Base-by-base conservation (phyloP, 2,329 filamentous ascomycete species). In the Paracorniculantispora psalliotae region DNA sequence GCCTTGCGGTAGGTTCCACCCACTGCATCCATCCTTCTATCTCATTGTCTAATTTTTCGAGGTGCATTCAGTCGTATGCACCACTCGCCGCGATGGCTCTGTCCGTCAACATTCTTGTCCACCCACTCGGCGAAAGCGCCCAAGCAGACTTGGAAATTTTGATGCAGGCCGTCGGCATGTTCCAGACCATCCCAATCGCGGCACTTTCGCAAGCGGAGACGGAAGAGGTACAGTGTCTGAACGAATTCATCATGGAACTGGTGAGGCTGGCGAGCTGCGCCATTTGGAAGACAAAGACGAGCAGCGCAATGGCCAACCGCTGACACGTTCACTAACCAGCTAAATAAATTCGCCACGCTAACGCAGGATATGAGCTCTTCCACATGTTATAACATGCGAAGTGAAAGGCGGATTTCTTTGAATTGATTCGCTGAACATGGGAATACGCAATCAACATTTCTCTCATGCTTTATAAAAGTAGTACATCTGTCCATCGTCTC, bases 111-210 rank as follows among this genome's bases (percentile, higher is more conserved):
- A 33, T 62, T 19, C 35, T 63, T 19, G 57, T 63, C 6, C 62
- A 47, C 23, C 30, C 43, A 43, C 37, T 33, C 44, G 19, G 44
- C 25, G 28, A 10, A 21, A 35, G 37, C 15, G 26, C 48, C 8
- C 35, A 60, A 17, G 61, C 60, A 57, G 48, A 69, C 67, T 68
- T 39, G 46, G 60, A 63, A 66, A 64, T 59, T 35, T 25, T 55
- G 13, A 37, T 28, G 2, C 35, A 49, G 23, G 35, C 52, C 4
- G 53, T 60, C 23, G 43, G 49, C 13, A 30, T 50, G 4, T 50
- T 61, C 17, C 59, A 59, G 23, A 35, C 17, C 6, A 59, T 61
- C 19, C 43, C 46, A 17, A 10, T 50, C 8, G 26, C n/a, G 10
- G 10, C 37, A 1, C 55, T 59, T 15, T 62, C 55, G 7, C 3